Evolutionary conservation across 139 green algal genomes (phyloP).

Genomic region (Chlamydomonas schloesseri): DNA sequence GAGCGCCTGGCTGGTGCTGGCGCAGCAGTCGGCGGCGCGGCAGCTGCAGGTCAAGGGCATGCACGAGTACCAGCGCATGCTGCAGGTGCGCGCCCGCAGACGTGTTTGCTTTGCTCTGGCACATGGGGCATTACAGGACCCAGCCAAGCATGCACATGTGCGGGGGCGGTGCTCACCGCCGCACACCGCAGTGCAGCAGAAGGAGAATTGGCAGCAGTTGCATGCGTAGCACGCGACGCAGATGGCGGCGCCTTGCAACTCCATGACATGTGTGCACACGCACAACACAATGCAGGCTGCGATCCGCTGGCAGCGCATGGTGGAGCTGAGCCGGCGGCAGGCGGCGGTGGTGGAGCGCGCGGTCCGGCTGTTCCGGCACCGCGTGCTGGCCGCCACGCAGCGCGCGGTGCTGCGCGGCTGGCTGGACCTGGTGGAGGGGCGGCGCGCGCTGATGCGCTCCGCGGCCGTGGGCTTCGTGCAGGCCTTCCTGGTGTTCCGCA

Average conservation of each 20-base stretch:
- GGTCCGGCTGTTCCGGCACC: slow-evolving; percentile 54
- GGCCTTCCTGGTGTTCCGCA: neutral
- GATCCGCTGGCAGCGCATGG: slow-evolving; percentile 38
- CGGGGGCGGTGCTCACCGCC: too few species aligned
- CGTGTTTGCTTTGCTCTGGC: too few species aligned
- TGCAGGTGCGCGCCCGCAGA: slow-evolving; percentile 31
- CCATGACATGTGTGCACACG: too few species aligned
- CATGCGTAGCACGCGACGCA: too few species aligned
- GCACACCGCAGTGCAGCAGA: too few species aligned
- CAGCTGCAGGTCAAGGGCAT: slow-evolving; percentile 38
- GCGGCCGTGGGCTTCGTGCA: slow-evolving; percentile 30
- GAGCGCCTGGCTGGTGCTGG: slow-evolving; percentile 16
- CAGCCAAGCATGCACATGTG: too few species aligned
- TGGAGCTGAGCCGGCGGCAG: slow-evolving; percentile 32
- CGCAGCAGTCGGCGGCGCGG: slow-evolving; percentile 15
- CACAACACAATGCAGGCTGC: neutral
- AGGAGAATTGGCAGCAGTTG: too few species aligned
- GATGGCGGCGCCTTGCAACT: too few species aligned
- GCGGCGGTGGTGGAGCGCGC: slow-evolving; percentile 50
- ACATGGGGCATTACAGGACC: too few species aligned
- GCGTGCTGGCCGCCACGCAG: slow-evolving; percentile 40
- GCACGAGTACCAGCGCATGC: slow-evolving; percentile 33
- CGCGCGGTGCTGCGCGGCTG: slow-evolving; percentile 41
- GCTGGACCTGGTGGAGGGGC: slow-evolving; percentile 1
- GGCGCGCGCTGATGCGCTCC: slow-evolving; percentile 1